Evolutionary conservation across 805 yeast species (phyloP), one percentile per base, ranked within the genome.

Genomic region (Ogataea chonburiensis): DNA sequence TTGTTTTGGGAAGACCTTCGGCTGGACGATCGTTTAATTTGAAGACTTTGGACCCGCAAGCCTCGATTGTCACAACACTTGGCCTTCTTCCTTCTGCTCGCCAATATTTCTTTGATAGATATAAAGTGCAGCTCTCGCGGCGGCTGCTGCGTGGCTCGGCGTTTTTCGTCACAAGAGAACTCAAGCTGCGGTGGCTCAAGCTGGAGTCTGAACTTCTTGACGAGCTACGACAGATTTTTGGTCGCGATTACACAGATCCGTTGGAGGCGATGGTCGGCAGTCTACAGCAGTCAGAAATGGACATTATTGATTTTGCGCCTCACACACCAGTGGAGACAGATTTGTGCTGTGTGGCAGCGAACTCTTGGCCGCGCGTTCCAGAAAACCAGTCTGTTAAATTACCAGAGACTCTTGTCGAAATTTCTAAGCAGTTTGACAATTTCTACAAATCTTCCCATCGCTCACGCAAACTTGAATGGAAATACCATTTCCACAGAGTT

Each of bases 401-500:
- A 5, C 54, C 52, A 3, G 19, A 27, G 2, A 42, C 41, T 9
- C 27, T 53, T 19, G 27, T 25, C 11, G 24, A 7, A 1, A 17
- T 47, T 9, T 15, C 34, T 4, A 20, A 18, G 5, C 37, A 36
- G 6, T 46, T 36, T 27, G 53, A 49, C 27, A 11, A 24, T 2
- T 48, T 29, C 25, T 45, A 36, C 18, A 36, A 28, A 4, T 19
- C 28, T 2, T 19, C 34, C 7, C 31, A 42, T 18, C 33, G 32
- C 7, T 31, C 46, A 7, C 28, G 42, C 16, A 52, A 37, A 3
- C 51, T 70, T 11, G 65, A 68, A 40, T 71, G 77, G 77, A 58
- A 55, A 34, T 64, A 59, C 31, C 57, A 66, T 12, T 51, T 71
- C 12, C 76, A 72, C 34, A 70, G 68, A 40, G 40, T 71, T 13